Conservation (phyloP, 768 basidiomycete genomes). For the Wakefieldia striispora region DNA sequence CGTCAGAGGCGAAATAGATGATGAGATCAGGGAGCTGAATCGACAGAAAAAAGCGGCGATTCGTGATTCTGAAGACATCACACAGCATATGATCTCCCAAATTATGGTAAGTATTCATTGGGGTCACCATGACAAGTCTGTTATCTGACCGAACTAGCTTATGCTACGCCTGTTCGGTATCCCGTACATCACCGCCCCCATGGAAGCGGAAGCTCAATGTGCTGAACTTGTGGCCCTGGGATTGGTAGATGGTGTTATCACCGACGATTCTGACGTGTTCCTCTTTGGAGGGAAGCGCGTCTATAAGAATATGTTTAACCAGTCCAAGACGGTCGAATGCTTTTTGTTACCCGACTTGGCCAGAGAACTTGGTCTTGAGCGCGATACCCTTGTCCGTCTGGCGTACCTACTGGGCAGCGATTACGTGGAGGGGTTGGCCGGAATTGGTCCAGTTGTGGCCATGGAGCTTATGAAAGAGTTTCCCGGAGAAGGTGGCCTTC, state of each 20-base stretch:
- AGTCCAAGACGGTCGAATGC: conserved; percentile 97
- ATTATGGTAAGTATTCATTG: conserved; percentile 51
- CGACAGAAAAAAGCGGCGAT: conserved; percentile 84
- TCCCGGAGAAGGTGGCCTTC: conserved; percentile 78
- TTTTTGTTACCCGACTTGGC: conserved; percentile 82
- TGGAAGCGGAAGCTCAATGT: conserved; percentile 99
- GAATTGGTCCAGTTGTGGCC: conserved; percentile 92
- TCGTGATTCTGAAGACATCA: conserved; percentile 93
- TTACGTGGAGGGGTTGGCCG: conserved; percentile 89
- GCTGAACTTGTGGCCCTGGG: conserved; percentile 83
- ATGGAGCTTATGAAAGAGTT: conserved; percentile 96
- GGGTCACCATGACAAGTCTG: background rate
- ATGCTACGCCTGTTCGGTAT: conserved; percentile 94
- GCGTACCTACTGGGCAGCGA: conserved; percentile 97
- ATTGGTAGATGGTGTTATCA: conserved; percentile 96
- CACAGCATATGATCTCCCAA: conserved; percentile 91
- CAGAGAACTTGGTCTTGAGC: conserved; percentile 83
- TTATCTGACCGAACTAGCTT: conserved; percentile 45
- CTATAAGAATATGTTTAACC: conserved; percentile 99
- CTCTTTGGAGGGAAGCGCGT: conserved; percentile 95
- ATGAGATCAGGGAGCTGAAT: conserved; percentile 81
- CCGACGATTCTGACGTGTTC: conserved; percentile 98
- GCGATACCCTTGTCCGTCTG: conserved; percentile 82
- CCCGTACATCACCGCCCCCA: conserved; percentile 96
- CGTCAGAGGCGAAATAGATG: conserved; percentile 86